A percentile compares a stretch with the other conserved stretches of the same genome.
Evolutionary conservation across 192 early-diverging fungal species (phyloP).

Genomic region (Umbelopsis vinacea): DNA sequence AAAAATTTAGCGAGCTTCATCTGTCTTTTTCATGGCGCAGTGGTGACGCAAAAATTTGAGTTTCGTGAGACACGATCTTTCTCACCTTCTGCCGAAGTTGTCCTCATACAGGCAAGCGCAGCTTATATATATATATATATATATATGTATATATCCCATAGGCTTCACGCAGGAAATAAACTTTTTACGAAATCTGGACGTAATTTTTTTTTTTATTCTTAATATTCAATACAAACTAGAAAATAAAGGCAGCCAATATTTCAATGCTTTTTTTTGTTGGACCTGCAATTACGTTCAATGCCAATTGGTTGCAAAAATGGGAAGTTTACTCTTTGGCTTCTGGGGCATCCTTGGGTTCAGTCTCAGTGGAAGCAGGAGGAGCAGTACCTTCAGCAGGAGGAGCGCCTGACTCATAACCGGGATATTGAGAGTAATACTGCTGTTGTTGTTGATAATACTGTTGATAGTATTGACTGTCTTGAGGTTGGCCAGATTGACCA

Average conservation of each 20-base stretch:
- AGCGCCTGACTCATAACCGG: slow-evolving; percentile 17
- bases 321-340: neutral
- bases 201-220: neutral
- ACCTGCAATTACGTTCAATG: neutral
- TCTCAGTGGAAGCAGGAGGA: slow-evolving; percentile 4
- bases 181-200: neutral
- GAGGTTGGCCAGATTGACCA: slow-evolving; percentile 31
- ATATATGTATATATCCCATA: too few relatives aligned
- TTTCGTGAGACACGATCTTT: too few relatives aligned
- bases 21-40: too few relatives aligned
- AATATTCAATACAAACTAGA: neutral
- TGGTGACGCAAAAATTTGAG: too few relatives aligned
- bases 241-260: neutral
- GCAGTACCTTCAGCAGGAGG: slow-evolving; percentile 14
- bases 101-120: too few relatives aligned
- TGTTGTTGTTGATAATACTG: slow-evolving; percentile 42
- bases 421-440: slow-evolving; percentile 28
- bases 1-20: neutral
- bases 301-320: too few relatives aligned
- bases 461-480: slow-evolving; percentile 51
- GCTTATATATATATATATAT: too few relatives aligned
- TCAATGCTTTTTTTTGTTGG: neutral
- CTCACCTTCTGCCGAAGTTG: too few relatives aligned
- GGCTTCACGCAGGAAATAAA: neutral
- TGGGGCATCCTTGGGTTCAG: neutral